phyloP scores from a whole-genome alignment of 1,284 basidiomycete genomes.

The Ustilago xerochloae region DNA sequence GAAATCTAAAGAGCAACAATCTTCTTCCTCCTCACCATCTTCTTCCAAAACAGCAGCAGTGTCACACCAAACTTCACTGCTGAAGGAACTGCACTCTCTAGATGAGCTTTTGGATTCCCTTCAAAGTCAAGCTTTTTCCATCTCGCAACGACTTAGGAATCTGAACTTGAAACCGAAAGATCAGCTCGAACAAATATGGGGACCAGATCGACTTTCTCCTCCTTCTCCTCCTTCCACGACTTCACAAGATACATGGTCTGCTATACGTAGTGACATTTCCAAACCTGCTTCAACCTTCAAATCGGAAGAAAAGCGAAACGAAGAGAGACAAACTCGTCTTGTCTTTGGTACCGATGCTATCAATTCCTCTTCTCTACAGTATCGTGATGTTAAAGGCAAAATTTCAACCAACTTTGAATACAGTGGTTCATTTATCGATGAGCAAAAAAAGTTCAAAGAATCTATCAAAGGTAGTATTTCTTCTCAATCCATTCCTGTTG shows the following conservation, averaged over 20 bases:
- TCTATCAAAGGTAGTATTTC: constrained; percentile 36
- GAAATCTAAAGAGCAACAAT: constrained; percentile 11
- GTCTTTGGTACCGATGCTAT: constrained; percentile 28
- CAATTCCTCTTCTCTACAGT: constrained; percentile 18
- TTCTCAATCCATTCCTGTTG: constrained; percentile 19
- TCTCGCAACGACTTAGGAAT: constrained; percentile 32
- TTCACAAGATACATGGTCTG: constrained; percentile 9
- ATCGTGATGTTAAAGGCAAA: constrained; percentile 34
- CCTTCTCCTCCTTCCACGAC: constrained; percentile 5
- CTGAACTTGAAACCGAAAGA: constrained; percentile 8
- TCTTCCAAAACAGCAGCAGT: neutral
- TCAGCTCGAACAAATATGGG: constrained; percentile 22
- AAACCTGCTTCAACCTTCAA: constrained; percentile 1
- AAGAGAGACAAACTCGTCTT: constrained; percentile 21
- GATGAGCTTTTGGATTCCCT: constrained; percentile 31
- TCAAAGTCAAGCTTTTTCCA: constrained; percentile 32
- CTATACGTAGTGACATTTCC: neutral
- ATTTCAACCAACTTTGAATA: constrained; percentile 3
- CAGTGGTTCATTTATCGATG: constrained; percentile 28
- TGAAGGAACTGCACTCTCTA: constrained; percentile 34
- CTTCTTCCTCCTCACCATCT: neutral
- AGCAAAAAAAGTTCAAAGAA: constrained; percentile 23
- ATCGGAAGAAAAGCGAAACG: constrained; percentile 14
- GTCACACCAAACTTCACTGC: constrained; percentile 10
- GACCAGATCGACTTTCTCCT: constrained; percentile 41